Evolutionary conservation across 2,329 filamentous ascomycete species (phyloP), one percentile per base, ranked within the genome.

Genomic region (Aspergillus glaucus): DNA sequence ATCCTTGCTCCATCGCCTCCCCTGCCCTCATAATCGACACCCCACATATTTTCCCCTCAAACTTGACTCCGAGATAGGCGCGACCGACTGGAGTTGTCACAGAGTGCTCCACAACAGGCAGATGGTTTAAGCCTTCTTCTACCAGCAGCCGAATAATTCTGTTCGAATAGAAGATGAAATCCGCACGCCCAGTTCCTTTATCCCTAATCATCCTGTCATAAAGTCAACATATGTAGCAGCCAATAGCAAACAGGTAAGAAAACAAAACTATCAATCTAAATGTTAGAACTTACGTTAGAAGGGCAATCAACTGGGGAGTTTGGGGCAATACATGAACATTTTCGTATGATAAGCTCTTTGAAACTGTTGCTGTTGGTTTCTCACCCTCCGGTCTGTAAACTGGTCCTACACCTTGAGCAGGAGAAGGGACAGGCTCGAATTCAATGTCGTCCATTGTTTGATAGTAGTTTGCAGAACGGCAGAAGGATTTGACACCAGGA

Each of bases 111-210:
- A 95, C 84, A 15, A 95, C 89, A 1, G 93, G 93, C 39, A 98
- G 80, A 69, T 98, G 93, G 70, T 98, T 98, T 47, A 98, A 78
- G 3, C 93, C 93, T 73, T 98, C 93, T 71, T 98, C 93, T 37
- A 98, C 93, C 6, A 98, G 80, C 39, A 98, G 79, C 28, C 93
- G 88, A 68, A 97, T 97, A 68, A 98, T 97, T 51, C 93, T 84
- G 73, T 98, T 98, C 40, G 91, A 95, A 75, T 97, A 95, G 75
- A 98, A 98, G 66, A 98, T 96, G 69, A 98, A 98, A 71, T 98
- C 93, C 54, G 90, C 93, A 50, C 93, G 87, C 49, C 86, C 82
- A 5, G 93, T 98, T 58, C 86, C 81, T 69, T 87, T 88, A 70
- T 95, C 90, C 60, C 93, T 86, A 66, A 98, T 97, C 80, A 96